Conservation (phyloP, 306 rosid genomes). For the Rosa rugosa region DNA sequence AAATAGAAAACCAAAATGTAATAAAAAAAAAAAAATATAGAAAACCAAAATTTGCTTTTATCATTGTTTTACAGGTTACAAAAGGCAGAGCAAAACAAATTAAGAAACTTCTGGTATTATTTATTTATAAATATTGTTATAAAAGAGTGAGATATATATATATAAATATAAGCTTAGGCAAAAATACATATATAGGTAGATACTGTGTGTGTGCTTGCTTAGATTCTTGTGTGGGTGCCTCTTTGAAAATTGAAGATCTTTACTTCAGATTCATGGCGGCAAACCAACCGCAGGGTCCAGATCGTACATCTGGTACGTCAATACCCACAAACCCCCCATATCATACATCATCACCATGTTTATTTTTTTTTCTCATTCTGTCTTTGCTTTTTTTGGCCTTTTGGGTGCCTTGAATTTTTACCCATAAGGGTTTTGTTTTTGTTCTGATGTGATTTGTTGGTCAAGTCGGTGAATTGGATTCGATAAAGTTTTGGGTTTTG, state of each 20-base stretch:
- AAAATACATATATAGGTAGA: conserved; percentile 13
- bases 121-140: no score
- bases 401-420: not conserved
- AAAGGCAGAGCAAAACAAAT: not conserved
- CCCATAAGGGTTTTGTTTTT: not conserved
- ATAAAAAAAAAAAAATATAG: no score
- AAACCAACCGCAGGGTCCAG: conserved; percentile 57
- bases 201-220: conserved; percentile 27
- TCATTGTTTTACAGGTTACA: no score
- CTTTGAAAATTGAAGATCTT: conserved; percentile 45
- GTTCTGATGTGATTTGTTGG: not conserved
- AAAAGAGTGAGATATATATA: no score
- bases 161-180: not conserved
- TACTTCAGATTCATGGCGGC: conserved; percentile 71
- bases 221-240: conserved; percentile 32
- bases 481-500: not conserved
- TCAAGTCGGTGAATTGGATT: conserved; percentile 2
- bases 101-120: not conserved
- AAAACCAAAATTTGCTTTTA: no score
- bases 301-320: conserved; percentile 61
- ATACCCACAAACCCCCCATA: not conserved
- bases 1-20: not conserved
- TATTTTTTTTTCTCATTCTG: not conserved
- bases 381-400: not conserved
- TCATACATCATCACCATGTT: not conserved